These are phyloP conservation scores for Fusarium pseudonygamai DNA, from an alignment of 2,329 filamentous ascomycete species.

Conservation along the genomic window DNA sequence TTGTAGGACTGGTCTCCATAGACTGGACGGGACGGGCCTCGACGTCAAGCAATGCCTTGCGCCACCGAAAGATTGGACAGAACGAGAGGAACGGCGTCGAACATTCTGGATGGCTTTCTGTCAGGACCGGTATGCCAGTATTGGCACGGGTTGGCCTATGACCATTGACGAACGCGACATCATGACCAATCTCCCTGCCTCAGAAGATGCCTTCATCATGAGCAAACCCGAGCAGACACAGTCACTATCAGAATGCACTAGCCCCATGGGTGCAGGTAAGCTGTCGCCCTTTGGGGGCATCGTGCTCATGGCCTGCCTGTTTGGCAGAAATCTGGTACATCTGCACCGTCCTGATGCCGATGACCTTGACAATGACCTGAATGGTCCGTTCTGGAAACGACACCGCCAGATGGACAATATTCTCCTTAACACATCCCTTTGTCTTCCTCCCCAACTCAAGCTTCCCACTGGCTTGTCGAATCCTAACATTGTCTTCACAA, in stretches of 20 bases:
- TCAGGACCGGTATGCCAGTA: slow-evolving; percentile 90
- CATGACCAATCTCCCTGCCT: slow-evolving; percentile 82
- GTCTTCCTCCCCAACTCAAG: slow-evolving; percentile 82
- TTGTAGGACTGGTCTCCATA: slow-evolving; percentile 87
- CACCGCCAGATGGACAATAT: slow-evolving; percentile 91
- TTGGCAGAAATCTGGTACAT: slow-evolving; percentile 90
- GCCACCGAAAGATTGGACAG: slow-evolving; percentile 90
- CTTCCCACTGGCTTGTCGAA: slow-evolving; percentile 79
- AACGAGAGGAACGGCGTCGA: slow-evolving; percentile 87
- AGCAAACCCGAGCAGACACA: slow-evolving; percentile 78
- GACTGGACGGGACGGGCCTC: slow-evolving; percentile 81
- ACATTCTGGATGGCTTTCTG: slow-evolving; percentile 97
- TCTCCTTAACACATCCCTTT: slow-evolving; percentile 85
- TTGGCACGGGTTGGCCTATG: slow-evolving; percentile 98
- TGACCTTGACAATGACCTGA: slow-evolving; percentile 86
- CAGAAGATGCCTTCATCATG: slow-evolving; percentile 85
- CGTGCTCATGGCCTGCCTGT: slow-evolving; percentile 85
- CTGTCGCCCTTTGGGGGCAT: slow-evolving; percentile 83
- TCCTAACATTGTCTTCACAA: slow-evolving; percentile 89
- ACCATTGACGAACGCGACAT: slow-evolving; percentile 92
- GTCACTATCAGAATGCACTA: slow-evolving; percentile 75
- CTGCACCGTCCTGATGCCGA: slow-evolving; percentile 86
- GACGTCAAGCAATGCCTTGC: slow-evolving; percentile 94
- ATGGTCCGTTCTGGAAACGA: slow-evolving; percentile 95
- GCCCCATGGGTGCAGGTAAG: slow-evolving; percentile 74